Base-by-base conservation (phyloP, 1,284 basidiomycete species). In the Phylloporus sp. region DNA sequence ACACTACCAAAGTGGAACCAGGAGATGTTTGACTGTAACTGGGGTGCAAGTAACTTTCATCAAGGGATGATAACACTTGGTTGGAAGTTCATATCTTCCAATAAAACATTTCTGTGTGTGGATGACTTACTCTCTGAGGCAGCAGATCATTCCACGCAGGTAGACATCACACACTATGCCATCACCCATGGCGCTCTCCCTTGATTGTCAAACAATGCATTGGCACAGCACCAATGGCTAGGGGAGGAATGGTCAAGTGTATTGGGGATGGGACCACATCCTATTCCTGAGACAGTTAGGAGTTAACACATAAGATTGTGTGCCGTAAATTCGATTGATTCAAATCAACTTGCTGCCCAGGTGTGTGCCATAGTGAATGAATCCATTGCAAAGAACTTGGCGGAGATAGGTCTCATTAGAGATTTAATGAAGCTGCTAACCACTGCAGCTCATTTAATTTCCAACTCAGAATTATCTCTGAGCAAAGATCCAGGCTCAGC, bases 91-190 rank as follows among this genome's bases (percentile, higher is more conserved):
- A 66, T 66, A 2, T 61, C 29, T 12, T 37, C 56, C 0, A 11
- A 67, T 2, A 28, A 58, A 10, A 32, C 34, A 0, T 67, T 67
- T 29, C 52, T 58, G 4, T 50, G 57, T 49, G 44, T 49, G 0
- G 58, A 68, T 1, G 47, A 65, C 6, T 11, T 70, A 1, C 56
- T 69, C 1, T 56, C 66, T 0, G 66, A 68, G 42, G 58, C 63
- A 11, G 56, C 66, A 0, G 68, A 69, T 12, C 66, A 69, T 26
- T 70, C 59, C 2, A 60, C 42, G 0, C 17, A 52, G 1, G 32
- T 62, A 0, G 66, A 69, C 20, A 2, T 1, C 2, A 1, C 58
- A 0, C 58, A 65, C n/a, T 67, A 67, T 13, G 58, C 62, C 0
- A 4, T 56, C 1, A 31, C 61, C 31, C 56, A 59, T 0, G 63